These are phyloP conservation scores for Termitomyces eurrhizus DNA, from an alignment of 768 basidiomycete genomes.

Conservation along the genomic window DNA sequence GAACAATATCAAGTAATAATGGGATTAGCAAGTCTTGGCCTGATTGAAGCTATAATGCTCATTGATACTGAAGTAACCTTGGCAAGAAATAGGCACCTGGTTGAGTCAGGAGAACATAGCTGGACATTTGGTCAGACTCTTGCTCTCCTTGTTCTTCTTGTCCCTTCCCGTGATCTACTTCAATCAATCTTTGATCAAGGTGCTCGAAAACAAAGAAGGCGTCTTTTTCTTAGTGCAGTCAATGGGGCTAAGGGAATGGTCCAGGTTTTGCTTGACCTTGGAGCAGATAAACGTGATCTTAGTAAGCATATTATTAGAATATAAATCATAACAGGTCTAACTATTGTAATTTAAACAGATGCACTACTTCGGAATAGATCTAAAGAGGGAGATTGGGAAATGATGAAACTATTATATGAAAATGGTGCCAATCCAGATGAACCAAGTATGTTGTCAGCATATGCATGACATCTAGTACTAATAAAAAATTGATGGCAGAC, in stretches of 20 bases:
- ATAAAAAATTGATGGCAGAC: background rate
- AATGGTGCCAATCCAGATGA: slow-evolving; percentile 1
- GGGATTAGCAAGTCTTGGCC: background rate
- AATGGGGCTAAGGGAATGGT: no score
- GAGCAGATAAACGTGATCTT: no score
- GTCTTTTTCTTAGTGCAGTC: no score
- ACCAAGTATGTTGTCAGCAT: background rate
- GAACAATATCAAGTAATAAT: no score
- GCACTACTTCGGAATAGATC: background rate
- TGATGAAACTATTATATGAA: background rate
- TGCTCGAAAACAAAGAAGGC: no score
- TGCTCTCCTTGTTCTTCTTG: slow-evolving; percentile 7
- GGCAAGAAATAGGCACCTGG: background rate
- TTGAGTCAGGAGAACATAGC: background rate
- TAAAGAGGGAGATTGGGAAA: background rate
- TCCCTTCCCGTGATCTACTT: slow-evolving; percentile 5
- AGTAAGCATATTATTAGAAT: no score
- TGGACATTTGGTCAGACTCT: slow-evolving; percentile 14
- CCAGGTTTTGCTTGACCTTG: no score
- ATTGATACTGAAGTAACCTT: slow-evolving; percentile 2
- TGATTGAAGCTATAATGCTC: background rate
- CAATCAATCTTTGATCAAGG: background rate
- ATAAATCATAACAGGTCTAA: background rate
- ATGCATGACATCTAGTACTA: background rate
- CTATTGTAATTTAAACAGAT: no score